Evolutionary conservation across 495 filamentous ascomycete species (phyloP).

Genomic region (Daldinia caldariorum): DNA sequence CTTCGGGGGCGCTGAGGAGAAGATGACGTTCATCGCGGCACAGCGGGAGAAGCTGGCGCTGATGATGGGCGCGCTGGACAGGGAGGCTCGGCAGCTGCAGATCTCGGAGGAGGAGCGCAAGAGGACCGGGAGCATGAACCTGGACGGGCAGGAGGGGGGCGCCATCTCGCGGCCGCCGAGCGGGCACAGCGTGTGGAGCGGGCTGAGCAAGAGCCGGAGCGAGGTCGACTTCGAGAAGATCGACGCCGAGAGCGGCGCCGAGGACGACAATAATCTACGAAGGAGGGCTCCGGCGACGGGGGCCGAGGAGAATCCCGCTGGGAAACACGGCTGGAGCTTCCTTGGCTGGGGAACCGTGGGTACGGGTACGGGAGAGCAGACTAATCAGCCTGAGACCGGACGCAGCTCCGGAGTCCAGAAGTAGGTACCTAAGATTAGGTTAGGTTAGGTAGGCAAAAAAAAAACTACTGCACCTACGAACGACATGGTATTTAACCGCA

Average conservation of each 20-base stretch:
- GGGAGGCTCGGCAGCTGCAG: constrained; percentile 67
- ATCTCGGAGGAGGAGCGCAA: constrained; percentile 52
- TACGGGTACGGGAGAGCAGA: constrained; percentile 13
- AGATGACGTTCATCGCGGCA: constrained; percentile 72
- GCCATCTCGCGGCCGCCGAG: constrained; percentile 52
- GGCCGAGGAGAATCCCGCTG: constrained; percentile 21
- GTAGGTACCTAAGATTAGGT: constrained; percentile 20
- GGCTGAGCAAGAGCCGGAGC: constrained; percentile 74
- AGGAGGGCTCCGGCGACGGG: constrained; percentile 29
- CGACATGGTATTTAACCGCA: constrained; percentile 18
- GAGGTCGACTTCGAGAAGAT: constrained; percentile 87
- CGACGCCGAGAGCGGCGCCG: constrained; percentile 72
- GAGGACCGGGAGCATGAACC: constrained; percentile 43
- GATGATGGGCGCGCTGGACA: constrained; percentile 76
- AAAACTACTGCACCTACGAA: neutral
- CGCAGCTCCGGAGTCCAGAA: constrained; percentile 49
- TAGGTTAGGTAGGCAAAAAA: neutral
- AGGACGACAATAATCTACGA: constrained; percentile 50
- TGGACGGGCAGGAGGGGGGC: constrained; percentile 43
- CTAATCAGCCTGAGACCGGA: constrained; percentile 29
- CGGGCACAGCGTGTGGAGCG: constrained; percentile 59
- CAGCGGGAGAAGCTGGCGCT: constrained; percentile 77
- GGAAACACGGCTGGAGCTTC: constrained; percentile 64
- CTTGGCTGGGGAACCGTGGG: constrained; percentile 63
- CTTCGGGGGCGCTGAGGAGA: constrained; percentile 69